Conservation (phyloP, 2,329 filamentous ascomycete genomes). For the Clonostachys solani region DNA sequence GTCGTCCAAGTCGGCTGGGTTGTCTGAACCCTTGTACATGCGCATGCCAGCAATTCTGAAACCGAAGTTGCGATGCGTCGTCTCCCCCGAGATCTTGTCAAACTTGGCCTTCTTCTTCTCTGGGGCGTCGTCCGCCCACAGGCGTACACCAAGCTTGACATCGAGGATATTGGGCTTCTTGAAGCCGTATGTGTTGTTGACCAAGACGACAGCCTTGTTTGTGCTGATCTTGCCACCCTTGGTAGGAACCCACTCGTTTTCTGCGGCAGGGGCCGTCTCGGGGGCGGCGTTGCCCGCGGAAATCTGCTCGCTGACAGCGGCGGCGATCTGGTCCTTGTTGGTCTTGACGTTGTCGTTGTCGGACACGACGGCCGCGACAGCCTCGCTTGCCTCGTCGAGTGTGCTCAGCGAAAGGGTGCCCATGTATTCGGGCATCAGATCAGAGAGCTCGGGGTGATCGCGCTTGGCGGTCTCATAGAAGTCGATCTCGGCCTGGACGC, state of each 20-base stretch:
- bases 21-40: conserved; percentile 52
- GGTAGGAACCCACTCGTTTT: conserved; percentile 38
- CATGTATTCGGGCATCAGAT: conserved; percentile 81
- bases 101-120: conserved; percentile 55
- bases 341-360: conserved; percentile 23
- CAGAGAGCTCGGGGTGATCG: conserved; percentile 67
- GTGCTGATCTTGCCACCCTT: conserved; percentile 64
- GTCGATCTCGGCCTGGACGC: conserved; percentile 75
- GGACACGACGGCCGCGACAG: conserved; percentile 36
- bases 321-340: conserved; percentile 23
- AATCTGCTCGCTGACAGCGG: conserved; percentile 3
- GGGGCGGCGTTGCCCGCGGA: conserved; percentile 2
- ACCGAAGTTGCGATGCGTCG: conserved; percentile 55
- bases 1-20: conserved; percentile 44
- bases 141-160: conserved; percentile 79
- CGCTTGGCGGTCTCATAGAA: conserved; percentile 76
- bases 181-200: conserved; percentile 80
- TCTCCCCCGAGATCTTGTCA: conserved; percentile 52
- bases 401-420: conserved; percentile 72
- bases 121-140: conserved; percentile 77
- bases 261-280: background rate
- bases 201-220: conserved; percentile 75
- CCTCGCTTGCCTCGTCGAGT: conserved; percentile 41
- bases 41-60: conserved; percentile 65
- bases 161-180: conserved; percentile 85